Base-by-base conservation (phyloP, 257 asterid species). In the Catharanthus roseus region DNA sequence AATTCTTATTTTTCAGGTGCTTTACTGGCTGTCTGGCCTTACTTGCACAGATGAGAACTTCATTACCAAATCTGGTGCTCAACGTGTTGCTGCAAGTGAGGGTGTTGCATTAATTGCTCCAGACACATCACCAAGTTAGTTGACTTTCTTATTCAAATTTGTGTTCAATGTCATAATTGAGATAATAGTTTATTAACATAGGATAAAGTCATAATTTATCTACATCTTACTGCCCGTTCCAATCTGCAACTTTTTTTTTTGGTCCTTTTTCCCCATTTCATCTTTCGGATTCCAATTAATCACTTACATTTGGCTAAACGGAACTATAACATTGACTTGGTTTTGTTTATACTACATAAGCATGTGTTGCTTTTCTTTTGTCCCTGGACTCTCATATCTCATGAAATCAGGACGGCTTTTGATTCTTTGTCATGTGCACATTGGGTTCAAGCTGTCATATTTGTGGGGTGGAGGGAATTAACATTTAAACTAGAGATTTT, bases 1-100 rank as follows among this genome's bases (percentile, higher is more conserved):
- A 31, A 53, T 28, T 31, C 42, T 45, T 57, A 29, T 54, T 71
- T 54, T 65, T 47, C 68, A 75, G 99, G 95, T 91, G 54, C 96
- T 95, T 55, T 95, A 95, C 88, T 95, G 96, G 95, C 97, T 91
- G 70, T 91, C 99, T 47, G 99, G 99, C 57, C 92, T 95, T 70
- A 58, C 99, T 19, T 95, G 99, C 87, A 84, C 89, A 2, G 99
- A 95, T 74, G 97, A 95, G 88, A 95, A 95, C 80, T 95, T 91
- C 60, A 91, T 89, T 21, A 38, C 49, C 57, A 95, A 95, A 78
- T 91, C 99, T 42, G 99, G 99, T 70, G 99, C 97, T 54, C 99
- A 95, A 80, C 96, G 99, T 68, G 89, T 72, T 72, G 99, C 97
- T 77, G 87, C 97, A 4, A 78, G 74, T 68, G 93, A 86, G 85